These are phyloP conservation scores for Articulospora tetracladia DNA, from an alignment of 495 filamentous ascomycete genomes.

Conservation along the genomic window DNA sequence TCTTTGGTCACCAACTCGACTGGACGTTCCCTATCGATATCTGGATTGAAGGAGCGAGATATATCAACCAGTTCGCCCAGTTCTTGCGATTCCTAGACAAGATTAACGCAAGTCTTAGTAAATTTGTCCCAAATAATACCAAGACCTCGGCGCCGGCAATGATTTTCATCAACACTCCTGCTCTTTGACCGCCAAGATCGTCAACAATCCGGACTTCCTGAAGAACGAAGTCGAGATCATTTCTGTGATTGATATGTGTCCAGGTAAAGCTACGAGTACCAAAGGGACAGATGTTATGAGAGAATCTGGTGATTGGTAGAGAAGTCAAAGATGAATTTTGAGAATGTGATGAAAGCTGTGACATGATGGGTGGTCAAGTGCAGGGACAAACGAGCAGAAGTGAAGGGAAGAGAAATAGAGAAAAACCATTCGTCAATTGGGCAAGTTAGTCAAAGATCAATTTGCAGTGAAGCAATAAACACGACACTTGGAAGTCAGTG, in stretches of 20 bases:
- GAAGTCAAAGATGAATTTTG: constrained; percentile 14
- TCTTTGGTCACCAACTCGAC: constrained; percentile 25
- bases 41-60: constrained; percentile 15
- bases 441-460: constrained; percentile 19
- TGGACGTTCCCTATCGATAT: constrained; percentile 17
- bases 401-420: constrained; percentile 13
- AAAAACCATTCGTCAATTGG: constrained; percentile 8
- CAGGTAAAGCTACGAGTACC: constrained; percentile 25
- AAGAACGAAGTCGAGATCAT: constrained; percentile 36
- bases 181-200: constrained; percentile 15
- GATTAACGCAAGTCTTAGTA: constrained; percentile 3
- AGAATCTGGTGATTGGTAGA: constrained; percentile 32
- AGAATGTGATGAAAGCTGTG: constrained; percentile 19
- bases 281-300: constrained; percentile 25
- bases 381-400: constrained; percentile 15
- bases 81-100: constrained; percentile 21
- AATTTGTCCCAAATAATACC: constrained; percentile 26
- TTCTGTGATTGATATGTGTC: constrained; percentile 29
- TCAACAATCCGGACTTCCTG: constrained; percentile 23
- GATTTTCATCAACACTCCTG: constrained; percentile 31
- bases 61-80: constrained; percentile 15
- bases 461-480: constrained; percentile 9
- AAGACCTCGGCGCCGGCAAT: constrained; percentile 33
- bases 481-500: background rate
- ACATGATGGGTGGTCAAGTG: constrained; percentile 19